Base-by-base conservation (phyloP, 179 eudicot species). In the Corrigiola litoralis region DNA sequence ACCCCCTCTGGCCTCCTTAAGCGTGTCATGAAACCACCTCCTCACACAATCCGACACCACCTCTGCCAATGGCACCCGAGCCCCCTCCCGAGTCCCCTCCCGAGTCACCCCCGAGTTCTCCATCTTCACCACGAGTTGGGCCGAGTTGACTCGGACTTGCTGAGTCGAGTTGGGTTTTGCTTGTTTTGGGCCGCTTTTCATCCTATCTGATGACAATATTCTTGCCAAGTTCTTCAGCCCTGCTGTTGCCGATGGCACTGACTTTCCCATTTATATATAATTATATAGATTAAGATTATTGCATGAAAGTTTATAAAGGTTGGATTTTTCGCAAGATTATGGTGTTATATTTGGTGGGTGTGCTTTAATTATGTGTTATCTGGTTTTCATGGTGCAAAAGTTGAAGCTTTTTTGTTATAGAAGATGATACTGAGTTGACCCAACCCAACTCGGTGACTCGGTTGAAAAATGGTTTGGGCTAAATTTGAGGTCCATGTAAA, bases 201-300 rank as follows among this genome's bases (percentile, higher is more conserved):
- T 64, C 42, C 63, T 69, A 33, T 80, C 79, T 17, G 79, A 72
- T 44, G 78, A 32, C 14, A 83, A 67, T 45, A 80, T 20, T 45
- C 92, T 66, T 14, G 80, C 61, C 13, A 77, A 48, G 16, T 77
- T 74, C 34, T 79, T 85, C 25, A 83, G 40, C 12, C 50, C 76
- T 32, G 66, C 17, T 2, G 82, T 12, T 3, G 82, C 10, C 24
- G 77, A 76, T 23, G 81, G 72, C 33, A 82, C 40, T 51, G 84
- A 77, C 72, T 76, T 85, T 40, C 86, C 87, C 87, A 83, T 81
- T 17, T 45, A 7, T 8, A 5, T 32, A 2, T 13, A 33, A 12
- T 4, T 6, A 18, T 24, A 37, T 2, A 32, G 42, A 46, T 11
- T 21, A 21, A 3, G 11, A 21, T 34, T 0, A 57, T 20, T 34